Evolutionary conservation across 2,329 filamentous ascomycete species (phyloP), one percentile per base, ranked within the genome.

Genomic region (Penicillium sp.): DNA sequence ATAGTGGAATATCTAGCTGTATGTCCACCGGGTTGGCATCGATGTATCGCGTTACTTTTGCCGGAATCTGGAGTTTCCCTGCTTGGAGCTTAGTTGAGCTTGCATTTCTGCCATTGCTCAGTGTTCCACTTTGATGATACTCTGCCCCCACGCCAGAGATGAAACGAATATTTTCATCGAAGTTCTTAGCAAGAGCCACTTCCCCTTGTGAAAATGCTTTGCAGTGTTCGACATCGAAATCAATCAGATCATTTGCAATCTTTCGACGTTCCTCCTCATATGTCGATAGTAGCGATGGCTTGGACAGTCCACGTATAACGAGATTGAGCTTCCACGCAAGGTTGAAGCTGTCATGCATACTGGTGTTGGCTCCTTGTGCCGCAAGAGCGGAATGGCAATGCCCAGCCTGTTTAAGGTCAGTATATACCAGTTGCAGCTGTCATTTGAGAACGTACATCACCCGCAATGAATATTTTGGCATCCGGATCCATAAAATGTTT

Each of bases 11-110:
- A 65, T 92, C 89, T 5, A 91, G 83, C 68, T 92, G 88, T 24
- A 92, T 77, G 62, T 92, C 87, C 37, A 92, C 84, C 0, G 89
- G 89, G 64, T 92, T 92, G 3, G 88, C 86, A 71, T 92, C 89
- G 48, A 91, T 83, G 67, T 88, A 91, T 24, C 89, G 82, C 0
- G 87, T 89, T 16, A 87, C 88, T 71, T 85, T 88, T 36, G 86
- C 86, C 2, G 89, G 89, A 3, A 86, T 82, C 23, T 89, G 77
- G 19, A 84, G 66, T 5, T 68, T 63, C 0, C 77, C 77, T 0
- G 76, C 71, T 23, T 65, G 71, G 0, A 82, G 65, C 69, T 71
- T 59, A 4, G 44, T 45, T n/a, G 83, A 42, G 10, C 9, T 13
- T 39, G 21, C 31, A 10, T 19, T 23, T 29, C 44, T 43, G 61